A percentile compares a stretch with the other conserved stretches of the same genome.
phyloP scores from a whole-genome alignment of 2,329 filamentous ascomycete species.

The Teratosphaeria pseudoeucalypti region DNA sequence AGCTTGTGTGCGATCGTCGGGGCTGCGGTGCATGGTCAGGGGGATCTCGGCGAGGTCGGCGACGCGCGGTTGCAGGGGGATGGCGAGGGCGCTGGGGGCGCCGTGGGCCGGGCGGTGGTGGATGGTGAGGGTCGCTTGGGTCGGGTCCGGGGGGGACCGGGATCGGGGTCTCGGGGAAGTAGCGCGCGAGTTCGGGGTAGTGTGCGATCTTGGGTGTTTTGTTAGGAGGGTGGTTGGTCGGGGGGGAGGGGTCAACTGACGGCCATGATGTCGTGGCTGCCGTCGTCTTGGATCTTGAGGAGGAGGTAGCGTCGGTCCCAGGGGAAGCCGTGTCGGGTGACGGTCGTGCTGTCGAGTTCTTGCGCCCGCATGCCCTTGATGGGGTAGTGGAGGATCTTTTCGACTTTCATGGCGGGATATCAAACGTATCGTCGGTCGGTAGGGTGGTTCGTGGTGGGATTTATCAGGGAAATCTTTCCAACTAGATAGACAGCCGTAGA shows the following conservation, averaged over 20 bases:
- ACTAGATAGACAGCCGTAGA: too few relatives aligned
- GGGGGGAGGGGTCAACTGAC: too few relatives aligned
- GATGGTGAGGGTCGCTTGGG: constrained; percentile 27
- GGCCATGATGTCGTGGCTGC: constrained; percentile 1
- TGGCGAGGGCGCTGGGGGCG: constrained; percentile 19
- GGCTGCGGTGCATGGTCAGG: constrained; percentile 31
- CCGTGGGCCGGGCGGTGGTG: constrained; percentile 28
- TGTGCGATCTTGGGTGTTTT: constrained; percentile 32
- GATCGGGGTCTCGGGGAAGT: constrained; percentile 28
- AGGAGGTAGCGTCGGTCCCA: constrained; percentile 37
- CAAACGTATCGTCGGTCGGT: too few relatives aligned
- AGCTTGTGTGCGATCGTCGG: constrained; percentile 34
- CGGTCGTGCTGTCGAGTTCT: constrained; percentile 27
- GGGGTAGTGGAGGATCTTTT: constrained; percentile 37
- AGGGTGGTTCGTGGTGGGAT: too few relatives aligned
- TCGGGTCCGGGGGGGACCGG: constrained; percentile 19
- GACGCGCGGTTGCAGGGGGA: constrained; percentile 32
- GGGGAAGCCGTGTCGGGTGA: constrained; percentile 35
- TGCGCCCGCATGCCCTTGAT: constrained; percentile 37
- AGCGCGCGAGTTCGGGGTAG: constrained; percentile 32
- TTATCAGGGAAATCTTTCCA: too few relatives aligned
- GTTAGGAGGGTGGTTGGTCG: constrained; percentile 5
- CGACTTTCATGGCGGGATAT: constrained; percentile 16
- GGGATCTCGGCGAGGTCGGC: constrained; percentile 28
- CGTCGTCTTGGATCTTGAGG: constrained; percentile 26